Conservation (phyloP, 495 filamentous ascomycete genomes). For the Lophiostoma macrostomum region DNA sequence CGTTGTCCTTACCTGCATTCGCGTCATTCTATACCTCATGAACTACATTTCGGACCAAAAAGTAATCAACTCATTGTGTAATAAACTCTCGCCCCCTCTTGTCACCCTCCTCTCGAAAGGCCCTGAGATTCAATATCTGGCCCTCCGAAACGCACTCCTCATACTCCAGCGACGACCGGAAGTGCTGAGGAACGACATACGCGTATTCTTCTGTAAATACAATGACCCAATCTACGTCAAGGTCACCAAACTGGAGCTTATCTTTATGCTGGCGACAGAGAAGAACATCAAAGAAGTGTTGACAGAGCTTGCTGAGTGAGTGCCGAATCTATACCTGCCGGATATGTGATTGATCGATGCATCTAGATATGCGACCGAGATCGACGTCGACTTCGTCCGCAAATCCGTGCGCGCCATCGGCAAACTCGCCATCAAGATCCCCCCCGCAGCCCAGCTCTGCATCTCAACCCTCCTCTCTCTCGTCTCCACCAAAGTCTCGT, state of each 20-base stretch:
- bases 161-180: slow-evolving; percentile 93
- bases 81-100: slow-evolving; percentile 90
- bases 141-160: slow-evolving; percentile 87
- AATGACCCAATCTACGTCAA: slow-evolving; percentile 99
- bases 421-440: slow-evolving; percentile 98
- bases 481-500: slow-evolving; percentile 97
- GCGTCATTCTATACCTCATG: slow-evolving; percentile 96
- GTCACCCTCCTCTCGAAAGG: slow-evolving; percentile 95
- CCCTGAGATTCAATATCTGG: slow-evolving; percentile 95
- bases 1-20: slow-evolving; percentile 91
- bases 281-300: slow-evolving; percentile 95
- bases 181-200: slow-evolving; percentile 91
- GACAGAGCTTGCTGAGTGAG: slow-evolving; percentile 87
- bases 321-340: too few relatives aligned
- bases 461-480: slow-evolving; percentile 91
- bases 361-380: slow-evolving; percentile 83
- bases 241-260: slow-evolving; percentile 96
- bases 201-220: slow-evolving; percentile 99
- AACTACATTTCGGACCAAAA: slow-evolving; percentile 97
- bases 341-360: too few relatives aligned
- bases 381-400: slow-evolving; percentile 97
- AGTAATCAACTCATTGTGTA: slow-evolving; percentile 81
- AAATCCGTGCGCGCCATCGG: slow-evolving; percentile 98
- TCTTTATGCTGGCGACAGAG: slow-evolving; percentile 97
- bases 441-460: slow-evolving; percentile 83